Evolutionary conservation across 2,329 filamentous ascomycete genomes (phyloP).

Genomic region (Graphilbum fragrans): DNA sequence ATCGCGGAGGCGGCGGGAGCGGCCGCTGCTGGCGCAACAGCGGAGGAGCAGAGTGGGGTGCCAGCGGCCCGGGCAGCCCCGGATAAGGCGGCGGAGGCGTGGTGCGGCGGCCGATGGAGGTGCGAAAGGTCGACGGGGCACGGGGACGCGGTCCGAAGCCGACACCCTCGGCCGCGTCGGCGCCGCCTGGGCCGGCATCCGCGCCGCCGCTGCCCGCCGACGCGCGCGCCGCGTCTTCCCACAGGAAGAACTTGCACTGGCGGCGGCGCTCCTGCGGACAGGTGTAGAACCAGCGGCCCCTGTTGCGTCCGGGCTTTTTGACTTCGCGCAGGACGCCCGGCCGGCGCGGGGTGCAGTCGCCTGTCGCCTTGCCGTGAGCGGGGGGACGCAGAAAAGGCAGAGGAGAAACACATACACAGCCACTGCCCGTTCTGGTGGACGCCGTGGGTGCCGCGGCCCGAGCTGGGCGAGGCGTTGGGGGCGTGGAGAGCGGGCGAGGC

Average conservation of each 20-base stretch:
- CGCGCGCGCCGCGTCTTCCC: constrained; percentile 24
- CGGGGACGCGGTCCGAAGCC: too few relatives aligned
- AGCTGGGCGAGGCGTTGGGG: constrained; percentile 1
- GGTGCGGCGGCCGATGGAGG: constrained; percentile 8
- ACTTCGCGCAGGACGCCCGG: constrained; percentile 22
- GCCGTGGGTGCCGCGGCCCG: constrained; percentile 9
- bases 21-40: not conserved
- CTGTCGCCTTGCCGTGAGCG: not conserved
- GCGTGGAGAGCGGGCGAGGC: not conserved
- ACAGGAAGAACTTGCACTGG: constrained; percentile 32
- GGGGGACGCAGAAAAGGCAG: not conserved
- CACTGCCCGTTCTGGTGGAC: constrained; percentile 14
- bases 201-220: not conserved
- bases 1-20: too few relatives aligned
- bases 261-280: constrained; percentile 19
- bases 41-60: not conserved
- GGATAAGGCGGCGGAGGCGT: constrained; percentile 7
- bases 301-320: constrained; percentile 24
- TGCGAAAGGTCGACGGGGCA: constrained; percentile 6
- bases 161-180: not conserved
- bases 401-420: constrained; percentile 8
- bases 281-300: constrained; percentile 28
- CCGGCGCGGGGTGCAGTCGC: constrained; percentile 28
- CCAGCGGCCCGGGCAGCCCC: not conserved
- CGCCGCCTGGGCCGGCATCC: not conserved